These are phyloP conservation scores for Naganishia albida DNA, from an alignment of 1,284 basidiomycete species.

Conservation along the genomic window DNA sequence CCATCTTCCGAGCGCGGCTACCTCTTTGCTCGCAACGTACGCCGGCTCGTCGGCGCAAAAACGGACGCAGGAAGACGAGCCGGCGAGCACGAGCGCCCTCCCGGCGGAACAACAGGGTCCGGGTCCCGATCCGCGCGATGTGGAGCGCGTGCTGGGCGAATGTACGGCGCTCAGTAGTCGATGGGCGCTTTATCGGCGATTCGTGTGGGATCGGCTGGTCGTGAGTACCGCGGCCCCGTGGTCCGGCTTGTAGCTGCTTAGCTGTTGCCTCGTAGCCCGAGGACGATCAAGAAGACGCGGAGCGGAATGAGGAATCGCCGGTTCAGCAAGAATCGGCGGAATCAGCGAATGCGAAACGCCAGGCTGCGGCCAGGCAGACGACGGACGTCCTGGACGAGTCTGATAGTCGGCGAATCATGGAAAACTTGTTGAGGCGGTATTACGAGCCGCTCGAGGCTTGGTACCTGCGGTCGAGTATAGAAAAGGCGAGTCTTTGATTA, in stretches of 20 bases:
- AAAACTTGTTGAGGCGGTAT: constrained; percentile 68
- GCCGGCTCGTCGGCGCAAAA: constrained; percentile 42
- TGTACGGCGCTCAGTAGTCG: constrained; percentile 83
- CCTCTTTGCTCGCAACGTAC: constrained; percentile 48
- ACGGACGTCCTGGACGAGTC: constrained; percentile 58
- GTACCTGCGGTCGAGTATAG: constrained; percentile 84
- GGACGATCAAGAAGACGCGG: constrained; percentile 37
- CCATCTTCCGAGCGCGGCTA: constrained; percentile 46
- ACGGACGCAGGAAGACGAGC: constrained; percentile 47
- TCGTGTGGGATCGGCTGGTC: constrained; percentile 71
- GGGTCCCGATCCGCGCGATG: constrained; percentile 79
- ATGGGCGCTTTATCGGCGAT: constrained; percentile 88
- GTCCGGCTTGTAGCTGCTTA: too few relatives aligned
- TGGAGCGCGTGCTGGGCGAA: constrained; percentile 85
- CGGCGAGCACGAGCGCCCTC: constrained; percentile 41
- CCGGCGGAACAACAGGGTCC: constrained; percentile 62
- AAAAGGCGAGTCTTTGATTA: constrained; percentile 64
- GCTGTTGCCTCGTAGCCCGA: constrained; percentile 10
- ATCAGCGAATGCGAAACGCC: constrained; percentile 9
- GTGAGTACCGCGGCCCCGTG: constrained; percentile 47
- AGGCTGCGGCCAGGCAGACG: constrained; percentile 39
- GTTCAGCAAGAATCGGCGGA: not conserved
- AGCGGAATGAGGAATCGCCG: constrained; percentile 14
- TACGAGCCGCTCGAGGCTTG: constrained; percentile 89
- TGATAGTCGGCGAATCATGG: constrained; percentile 62